phyloP scores from a whole-genome alignment of 305 asterid species.

The Rubia peregrina region DNA sequence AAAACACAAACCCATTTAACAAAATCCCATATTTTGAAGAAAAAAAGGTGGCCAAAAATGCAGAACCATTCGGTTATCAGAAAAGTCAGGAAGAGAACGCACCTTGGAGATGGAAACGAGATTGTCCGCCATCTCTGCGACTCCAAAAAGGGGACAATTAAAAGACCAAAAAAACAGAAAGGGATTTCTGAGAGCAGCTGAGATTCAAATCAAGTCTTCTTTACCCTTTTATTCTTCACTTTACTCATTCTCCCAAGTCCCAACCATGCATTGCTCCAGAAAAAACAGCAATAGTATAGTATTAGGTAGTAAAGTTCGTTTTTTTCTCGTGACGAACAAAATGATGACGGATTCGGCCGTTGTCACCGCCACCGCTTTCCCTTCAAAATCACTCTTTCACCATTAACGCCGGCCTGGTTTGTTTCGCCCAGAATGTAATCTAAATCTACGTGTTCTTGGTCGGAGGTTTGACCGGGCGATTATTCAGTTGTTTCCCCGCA shows the following conservation, averaged over 20 bases:
- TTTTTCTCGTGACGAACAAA: conserved; percentile 43
- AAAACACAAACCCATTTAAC: background rate
- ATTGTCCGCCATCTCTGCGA: conserved; percentile 46
- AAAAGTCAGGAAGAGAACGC: conserved; percentile 9
- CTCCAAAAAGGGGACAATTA: conserved; percentile 17
- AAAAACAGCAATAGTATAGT: background rate
- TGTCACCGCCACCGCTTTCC: conserved; percentile 16
- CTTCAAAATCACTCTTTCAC: conserved; percentile 26
- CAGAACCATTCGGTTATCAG: conserved; percentile 3
- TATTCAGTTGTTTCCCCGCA: background rate
- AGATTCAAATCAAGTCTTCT: conserved; percentile 40
- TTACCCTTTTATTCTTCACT: conserved; percentile 34
- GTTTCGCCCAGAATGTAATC: conserved; percentile 1
- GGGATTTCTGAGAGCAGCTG: conserved; percentile 19
- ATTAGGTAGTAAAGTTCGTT: conserved; percentile 16
- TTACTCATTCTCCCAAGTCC: conserved; percentile 22
- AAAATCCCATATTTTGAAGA: background rate
- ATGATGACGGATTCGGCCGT: conserved; percentile 21
- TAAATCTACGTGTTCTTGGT: conserved; percentile 7
- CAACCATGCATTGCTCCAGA: conserved; percentile 29
- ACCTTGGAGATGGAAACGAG: conserved; percentile 54
- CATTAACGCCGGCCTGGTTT: background rate
- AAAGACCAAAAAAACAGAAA: background rate
- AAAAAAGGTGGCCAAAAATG: conserved; percentile 2
- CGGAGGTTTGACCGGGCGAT: conserved; percentile 2